phyloP scores from a whole-genome alignment of 768 basidiomycete species.

The Leccinum ochraceum region DNA sequence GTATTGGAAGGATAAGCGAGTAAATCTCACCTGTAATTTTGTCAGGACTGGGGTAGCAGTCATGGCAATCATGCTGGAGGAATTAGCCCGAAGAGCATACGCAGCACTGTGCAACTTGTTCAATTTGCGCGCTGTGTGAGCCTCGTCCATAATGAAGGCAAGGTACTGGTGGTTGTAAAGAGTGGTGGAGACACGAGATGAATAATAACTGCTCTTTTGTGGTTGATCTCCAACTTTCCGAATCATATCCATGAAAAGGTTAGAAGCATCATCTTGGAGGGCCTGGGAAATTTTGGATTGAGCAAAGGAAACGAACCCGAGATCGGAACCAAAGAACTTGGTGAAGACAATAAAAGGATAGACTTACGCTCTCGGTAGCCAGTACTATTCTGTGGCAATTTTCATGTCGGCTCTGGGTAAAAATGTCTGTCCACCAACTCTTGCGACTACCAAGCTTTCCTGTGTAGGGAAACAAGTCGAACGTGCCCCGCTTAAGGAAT shows the following conservation, averaged over 20 bases:
- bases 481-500: too few relatives aligned
- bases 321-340: too few relatives aligned
- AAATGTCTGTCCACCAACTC: too few relatives aligned
- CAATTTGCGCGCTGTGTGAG: conserved; percentile 4
- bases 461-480: too few relatives aligned
- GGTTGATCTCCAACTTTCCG: background rate
- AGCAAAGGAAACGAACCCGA: too few relatives aligned
- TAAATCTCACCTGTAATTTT: conserved; percentile 6
- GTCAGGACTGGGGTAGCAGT: conserved; percentile 7
- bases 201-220: background rate
- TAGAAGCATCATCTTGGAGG: background rate
- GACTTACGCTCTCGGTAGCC: too few relatives aligned
- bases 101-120: background rate
- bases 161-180: background rate
- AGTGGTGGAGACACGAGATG: too few relatives aligned
- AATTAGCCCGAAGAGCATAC: background rate
- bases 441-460: too few relatives aligned
- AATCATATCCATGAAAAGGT: background rate
- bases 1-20: background rate
- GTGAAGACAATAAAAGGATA: too few relatives aligned
- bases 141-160: conserved; percentile 3
- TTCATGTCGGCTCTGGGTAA: too few relatives aligned
- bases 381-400: too few relatives aligned
- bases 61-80: background rate
- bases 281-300: background rate